Conservation (phyloP, 495 filamentous ascomycete genomes). For the Neurospora hispaniola region DNA sequence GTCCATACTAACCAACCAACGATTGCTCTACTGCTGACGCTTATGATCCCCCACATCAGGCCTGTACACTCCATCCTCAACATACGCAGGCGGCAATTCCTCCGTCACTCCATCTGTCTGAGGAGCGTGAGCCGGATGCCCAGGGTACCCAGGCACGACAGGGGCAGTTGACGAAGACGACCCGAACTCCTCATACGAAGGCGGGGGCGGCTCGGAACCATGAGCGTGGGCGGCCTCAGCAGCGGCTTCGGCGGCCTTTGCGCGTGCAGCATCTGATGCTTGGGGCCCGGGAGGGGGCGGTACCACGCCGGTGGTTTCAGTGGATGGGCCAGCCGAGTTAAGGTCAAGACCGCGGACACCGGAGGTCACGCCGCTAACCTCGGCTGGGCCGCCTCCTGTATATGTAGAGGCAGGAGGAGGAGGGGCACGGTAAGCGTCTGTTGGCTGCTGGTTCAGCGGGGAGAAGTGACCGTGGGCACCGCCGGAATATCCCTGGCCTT, state of each 20-base stretch:
- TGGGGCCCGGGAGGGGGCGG: neutral
- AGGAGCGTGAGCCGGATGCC: slow-evolving; percentile 1
- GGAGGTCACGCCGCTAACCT: neutral
- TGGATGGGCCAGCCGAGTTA: slow-evolving; percentile 1
- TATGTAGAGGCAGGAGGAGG: neutral
- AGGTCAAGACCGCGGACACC: slow-evolving; percentile 1
- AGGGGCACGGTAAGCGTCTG: neutral
- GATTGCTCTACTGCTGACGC: slow-evolving; percentile 2
- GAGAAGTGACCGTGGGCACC: neutral
- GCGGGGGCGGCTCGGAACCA: neutral
- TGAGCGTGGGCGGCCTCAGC: slow-evolving; percentile 4
- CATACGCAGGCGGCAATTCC: slow-evolving; percentile 17
- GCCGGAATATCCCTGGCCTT: neutral
- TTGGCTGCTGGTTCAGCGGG: neutral
- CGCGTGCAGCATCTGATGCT: slow-evolving; percentile 2
- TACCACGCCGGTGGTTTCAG: neutral
- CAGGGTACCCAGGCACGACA: slow-evolving; percentile 7
- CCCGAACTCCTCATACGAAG: neutral
- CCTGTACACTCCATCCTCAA: slow-evolving; percentile 5
- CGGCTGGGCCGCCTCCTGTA: neutral
- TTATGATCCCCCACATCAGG: slow-evolving; percentile 9
- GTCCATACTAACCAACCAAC: neutral
- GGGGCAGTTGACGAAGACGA: neutral
- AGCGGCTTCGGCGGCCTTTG: slow-evolving; percentile 20
- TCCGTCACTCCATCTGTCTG: slow-evolving; percentile 4